Percentiles rank a stretch among this genome's conserved stretches.
Conservation (phyloP, 2,329 filamentous ascomycete species). For the Cordyceps cicadae region DNA sequence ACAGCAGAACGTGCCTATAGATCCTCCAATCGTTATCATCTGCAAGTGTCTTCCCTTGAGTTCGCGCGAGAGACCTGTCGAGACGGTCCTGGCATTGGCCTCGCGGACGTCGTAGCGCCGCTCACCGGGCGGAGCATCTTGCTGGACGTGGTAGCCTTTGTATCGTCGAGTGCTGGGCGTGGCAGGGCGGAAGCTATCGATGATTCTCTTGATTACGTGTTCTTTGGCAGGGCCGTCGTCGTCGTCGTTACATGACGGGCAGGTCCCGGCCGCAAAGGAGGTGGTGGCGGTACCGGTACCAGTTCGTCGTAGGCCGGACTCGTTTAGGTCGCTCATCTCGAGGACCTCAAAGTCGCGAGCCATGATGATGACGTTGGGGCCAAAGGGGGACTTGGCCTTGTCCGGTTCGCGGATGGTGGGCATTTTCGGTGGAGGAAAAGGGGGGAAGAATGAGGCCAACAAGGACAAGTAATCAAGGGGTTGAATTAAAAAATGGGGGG, state of each 20-base stretch:
- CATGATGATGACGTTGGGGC: conserved; percentile 13
- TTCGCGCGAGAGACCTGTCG: conserved; percentile 59
- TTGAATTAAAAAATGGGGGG: too few relatives aligned
- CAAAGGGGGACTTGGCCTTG: conserved; percentile 5
- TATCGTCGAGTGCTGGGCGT: conserved; percentile 31
- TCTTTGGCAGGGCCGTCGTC: conserved; percentile 2
- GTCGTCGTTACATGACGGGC: not conserved
- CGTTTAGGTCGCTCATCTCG: conserved; percentile 13
- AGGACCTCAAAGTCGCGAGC: conserved; percentile 16
- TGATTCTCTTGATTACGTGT: conserved; percentile 25
- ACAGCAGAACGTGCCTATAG: conserved; percentile 48
- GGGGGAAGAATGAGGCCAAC: too few relatives aligned
- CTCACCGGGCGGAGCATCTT: conserved; percentile 16
- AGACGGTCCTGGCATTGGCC: conserved; percentile 60
- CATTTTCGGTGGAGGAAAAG: not conserved
- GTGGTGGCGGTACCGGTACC: conserved; percentile 3
- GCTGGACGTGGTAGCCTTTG: conserved; percentile 17
- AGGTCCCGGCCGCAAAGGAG: conserved; percentile 8
- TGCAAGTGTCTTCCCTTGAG: conserved; percentile 72
- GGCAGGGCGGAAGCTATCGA: conserved; percentile 52
- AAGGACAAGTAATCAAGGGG: too few relatives aligned
- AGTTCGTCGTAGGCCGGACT: not conserved
- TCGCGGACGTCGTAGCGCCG: conserved; percentile 39
- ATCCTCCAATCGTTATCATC: conserved; percentile 88
- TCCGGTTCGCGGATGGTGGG: conserved; percentile 4